Base-by-base conservation (phyloP, 2,329 filamentous ascomycete genomes). In the Elsinoe necatrix region DNA sequence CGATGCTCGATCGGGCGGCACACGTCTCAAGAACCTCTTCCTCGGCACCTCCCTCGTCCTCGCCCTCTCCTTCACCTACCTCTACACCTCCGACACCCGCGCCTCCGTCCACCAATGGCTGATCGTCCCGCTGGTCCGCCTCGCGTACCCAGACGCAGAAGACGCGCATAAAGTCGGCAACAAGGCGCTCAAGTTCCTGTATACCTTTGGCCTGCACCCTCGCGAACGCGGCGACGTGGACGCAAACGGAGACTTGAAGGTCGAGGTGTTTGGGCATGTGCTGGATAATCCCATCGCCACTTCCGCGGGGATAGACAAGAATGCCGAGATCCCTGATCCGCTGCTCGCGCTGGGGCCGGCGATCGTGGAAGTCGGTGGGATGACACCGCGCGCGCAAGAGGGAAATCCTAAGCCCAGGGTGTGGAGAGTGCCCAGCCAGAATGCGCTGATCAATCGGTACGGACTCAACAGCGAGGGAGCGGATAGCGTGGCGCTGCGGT, bases 281-380 rank as follows among this genome's bases (percentile, higher is more conserved):
- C 73, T 98, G 47, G 77, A 81, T 65, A 97, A 96, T 72, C 93
- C 93, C 1, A 84, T 98, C 65, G 93, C 87, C 57, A 95, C 95
- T 61, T 95, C 89, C n/a, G 93, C 89, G 4, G 93, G 93, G 8
- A 83, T 98, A 42, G 93, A 97, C 75, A 97, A 98, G 77, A 82
- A 95, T 67, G 93, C 85, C 55, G 89, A 95, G 60, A 85, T 97
- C 55, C 87, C 91, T 1, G 87, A 92, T 65, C 80, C 85, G 12
- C 77, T 98, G 34, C 87, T 97, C 67, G 89, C 84, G 6, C 75
- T 96, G 2, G 93, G 93, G 29, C 85, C 92, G 21, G 85, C 84
- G 2, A 79, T 97, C 35, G 89, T 98, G 27, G 93, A 98, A 69
- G 86, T 98, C 1, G 93, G 93, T 60, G 93, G 92, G 47, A 86